Evolutionary conservation across 108 stramenopile species (phyloP), one percentile per base, ranked within the genome.

Genomic region (Cyclostephanos invisitatus): DNA sequence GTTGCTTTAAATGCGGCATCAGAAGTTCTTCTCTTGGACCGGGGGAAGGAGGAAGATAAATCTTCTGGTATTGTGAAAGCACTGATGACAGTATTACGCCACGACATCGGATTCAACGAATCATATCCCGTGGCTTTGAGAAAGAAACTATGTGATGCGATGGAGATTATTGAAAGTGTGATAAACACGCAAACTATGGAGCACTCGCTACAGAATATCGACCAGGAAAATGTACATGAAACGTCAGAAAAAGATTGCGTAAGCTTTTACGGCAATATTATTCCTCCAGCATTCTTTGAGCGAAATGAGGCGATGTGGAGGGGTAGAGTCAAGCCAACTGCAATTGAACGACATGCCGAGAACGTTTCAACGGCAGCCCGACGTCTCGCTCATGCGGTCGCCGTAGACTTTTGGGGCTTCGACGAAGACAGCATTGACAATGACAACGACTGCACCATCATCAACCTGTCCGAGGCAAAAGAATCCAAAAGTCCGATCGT

Each of bases 301-400:
- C 63, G 87, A 24, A 95, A 95, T 67, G 94, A 95, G 71, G 59
- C 64, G 8, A 60, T 77, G 2, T 95, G 93, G 93, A 76, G 90
- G 49, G 86, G 91, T 22, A 75, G 89, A 21, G 81, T 95, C 0
- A 86, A 85, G 37, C 72, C 46, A 37, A 49, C 55, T 40, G 86
- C 77, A 15, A 69, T 83, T 12, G 64, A 68, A 47, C 64, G 75
- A 55, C 62, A 81, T 40, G 85, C 89, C 50, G 49, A 75, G 17
- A 28, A 28, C 57, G 90, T 95, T 25, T 62, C 84, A 35, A 27
- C 44, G 18, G 79, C 87, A 10, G 87, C 86, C 14, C 53, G 25
- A 57, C 32, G 53, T 11, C 78, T 95, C 14, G 73, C 60, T 0
- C 71, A 83, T 17, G 90, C 87, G 4, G 74, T 95, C 37, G 79